Conservation (phyloP, 78 protist species). For the Blattamonas nauphoetae region DNA sequence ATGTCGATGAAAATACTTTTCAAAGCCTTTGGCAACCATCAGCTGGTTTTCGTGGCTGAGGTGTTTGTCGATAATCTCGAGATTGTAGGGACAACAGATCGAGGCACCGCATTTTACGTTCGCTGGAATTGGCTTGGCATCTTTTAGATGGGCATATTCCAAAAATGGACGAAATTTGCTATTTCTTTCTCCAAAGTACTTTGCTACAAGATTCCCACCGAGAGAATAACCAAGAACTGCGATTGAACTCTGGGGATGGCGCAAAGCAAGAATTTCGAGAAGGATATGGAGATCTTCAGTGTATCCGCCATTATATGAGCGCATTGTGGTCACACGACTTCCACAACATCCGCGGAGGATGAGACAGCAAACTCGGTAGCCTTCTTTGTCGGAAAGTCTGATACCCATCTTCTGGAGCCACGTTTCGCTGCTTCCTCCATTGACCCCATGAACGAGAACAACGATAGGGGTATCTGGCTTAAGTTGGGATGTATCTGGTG, state of each 20-base stretch:
- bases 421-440: background rate
- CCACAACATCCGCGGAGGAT: background rate
- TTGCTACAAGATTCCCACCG: background rate
- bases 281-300: background rate
- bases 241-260: background rate
- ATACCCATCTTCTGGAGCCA: background rate
- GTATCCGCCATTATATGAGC: background rate
- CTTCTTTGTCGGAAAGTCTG: background rate
- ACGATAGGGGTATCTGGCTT: background rate
- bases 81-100: background rate
- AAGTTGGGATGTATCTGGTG: background rate
- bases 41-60: background rate
- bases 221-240: background rate
- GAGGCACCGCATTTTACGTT: background rate
- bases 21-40: background rate
- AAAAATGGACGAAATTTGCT: background rate
- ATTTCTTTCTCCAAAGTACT: background rate
- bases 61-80: background rate
- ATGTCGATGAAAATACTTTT: background rate
- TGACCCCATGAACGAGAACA: background rate
- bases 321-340: background rate
- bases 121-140: background rate
- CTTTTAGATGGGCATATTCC: background rate
- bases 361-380: background rate
- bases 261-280: background rate